Evolutionary conservation across 148 eudicot species (phyloP), one percentile per base, ranked within the genome.

Genomic region (Rheum nobile): DNA sequence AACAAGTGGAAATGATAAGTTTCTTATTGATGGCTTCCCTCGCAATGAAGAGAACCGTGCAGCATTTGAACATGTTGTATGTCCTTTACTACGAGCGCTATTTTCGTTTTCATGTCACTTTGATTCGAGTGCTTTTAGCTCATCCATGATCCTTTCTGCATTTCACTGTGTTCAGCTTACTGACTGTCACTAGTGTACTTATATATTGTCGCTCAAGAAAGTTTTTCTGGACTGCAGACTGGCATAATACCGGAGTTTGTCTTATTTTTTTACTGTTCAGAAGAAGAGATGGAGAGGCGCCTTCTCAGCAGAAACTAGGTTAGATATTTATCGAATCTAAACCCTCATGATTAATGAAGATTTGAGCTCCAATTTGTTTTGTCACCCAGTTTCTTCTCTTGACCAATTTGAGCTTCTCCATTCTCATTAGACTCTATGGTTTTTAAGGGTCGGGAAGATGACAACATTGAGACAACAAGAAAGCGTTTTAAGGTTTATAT

Each of bases 251-350:
- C 98, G 13, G 89, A 84, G 75, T 86, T 87, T 76, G 82, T 90
- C 38, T 82, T 92, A 17, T 90, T 86, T 77, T 90, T 90, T 75
- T 90, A 90, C 75, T 90, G 98, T 75, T 76, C 93, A 14, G 89
- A 86, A 82, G 89, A 88, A 81, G 96, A 90, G 86, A 86, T 92
- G 98, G 89, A 81, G 85, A 92, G 59, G 79, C 96, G 96, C 73
- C 88, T 90, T 75, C 74, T 92, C 82, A 61, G 80, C 73, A 54
- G 75, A 73, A 73, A 73, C 67, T 47, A 76, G 54, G 71, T 72
- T 21, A 39, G 54, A 71, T 68, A 57, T 57, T 24, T 7, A 26
- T 57, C 8, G 32, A 24, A 57, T 57, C 34, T 28, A 57, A 54
- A 26, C 10, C 31, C 26, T 16, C 43, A 35, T 6, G 12, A 34